Evolutionary conservation across 176 grass and related monocot species (phyloP).

Genomic region (Chrysopogon serrulatus): DNA sequence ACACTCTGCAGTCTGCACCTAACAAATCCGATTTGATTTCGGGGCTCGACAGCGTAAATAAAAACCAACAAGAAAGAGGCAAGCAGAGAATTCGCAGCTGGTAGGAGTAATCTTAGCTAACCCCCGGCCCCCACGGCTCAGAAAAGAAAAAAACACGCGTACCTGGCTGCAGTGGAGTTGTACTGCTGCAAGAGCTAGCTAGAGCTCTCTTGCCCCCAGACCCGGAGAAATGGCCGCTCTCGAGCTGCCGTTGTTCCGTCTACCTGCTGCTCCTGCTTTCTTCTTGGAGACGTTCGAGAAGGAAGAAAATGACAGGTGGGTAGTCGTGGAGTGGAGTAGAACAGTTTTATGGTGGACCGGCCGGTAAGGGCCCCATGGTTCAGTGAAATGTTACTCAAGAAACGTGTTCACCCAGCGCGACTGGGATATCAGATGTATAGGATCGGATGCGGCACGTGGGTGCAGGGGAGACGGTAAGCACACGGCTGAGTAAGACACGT

Average conservation of each 20-base stretch:
- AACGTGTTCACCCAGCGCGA: neutral
- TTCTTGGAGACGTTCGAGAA: neutral
- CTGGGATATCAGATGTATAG: neutral
- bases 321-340: neutral
- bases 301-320: neutral
- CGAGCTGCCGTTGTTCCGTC: neutral
- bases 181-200: neutral
- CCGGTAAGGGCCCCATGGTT: neutral
- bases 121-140: neutral
- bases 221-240: neutral
- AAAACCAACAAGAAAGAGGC: neutral
- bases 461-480: neutral
- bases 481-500: neutral
- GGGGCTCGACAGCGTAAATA: no score
- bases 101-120: neutral
- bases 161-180: neutral
- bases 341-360: neutral
- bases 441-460: neutral
- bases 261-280: neutral
- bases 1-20: neutral
- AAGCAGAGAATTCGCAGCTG: neutral
- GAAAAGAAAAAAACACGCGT: neutral
- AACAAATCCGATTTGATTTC: neutral
- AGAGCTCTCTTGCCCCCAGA: neutral
- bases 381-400: neutral